A percentile compares a stretch with the other conserved stretches of the same genome.
Conservation (phyloP, 2,329 filamentous ascomycete species). For the Emmonsia crescens region DNA sequence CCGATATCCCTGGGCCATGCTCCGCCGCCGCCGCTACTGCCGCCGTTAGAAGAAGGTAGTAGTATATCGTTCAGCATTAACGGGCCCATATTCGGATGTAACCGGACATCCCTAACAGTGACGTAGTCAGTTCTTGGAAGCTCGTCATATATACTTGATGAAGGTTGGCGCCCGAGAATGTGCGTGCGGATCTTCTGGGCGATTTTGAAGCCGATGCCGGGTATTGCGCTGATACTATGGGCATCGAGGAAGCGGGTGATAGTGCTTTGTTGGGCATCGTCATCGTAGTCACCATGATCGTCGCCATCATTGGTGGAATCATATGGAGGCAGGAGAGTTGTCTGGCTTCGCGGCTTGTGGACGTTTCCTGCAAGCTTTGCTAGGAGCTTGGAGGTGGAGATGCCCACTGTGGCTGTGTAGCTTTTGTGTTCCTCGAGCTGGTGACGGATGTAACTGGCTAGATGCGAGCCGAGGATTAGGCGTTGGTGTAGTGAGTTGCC, state of each 20-base stretch:
- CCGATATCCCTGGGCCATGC: constrained; percentile 64
- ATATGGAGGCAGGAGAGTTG: constrained; percentile 62
- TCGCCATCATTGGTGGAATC: constrained; percentile 17
- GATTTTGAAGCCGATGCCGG: constrained; percentile 76
- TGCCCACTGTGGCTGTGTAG: constrained; percentile 78
- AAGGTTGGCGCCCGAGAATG: constrained; percentile 38
- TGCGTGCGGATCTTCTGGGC: constrained; percentile 55
- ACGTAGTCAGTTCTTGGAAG: constrained; percentile 42
- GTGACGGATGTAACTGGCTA: constrained; percentile 62
- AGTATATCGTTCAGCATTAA: constrained; percentile 58
- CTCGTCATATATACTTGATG: constrained; percentile 24
- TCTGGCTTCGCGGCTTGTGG: constrained; percentile 82
- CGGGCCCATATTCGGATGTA: constrained; percentile 51
- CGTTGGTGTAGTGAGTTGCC: constrained; percentile 40
- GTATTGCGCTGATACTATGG: constrained; percentile 68
- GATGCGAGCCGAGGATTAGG: constrained; percentile 66
- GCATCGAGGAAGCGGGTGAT: constrained; percentile 60
- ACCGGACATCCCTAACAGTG: constrained; percentile 55
- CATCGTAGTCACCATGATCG: constrained; percentile 6
- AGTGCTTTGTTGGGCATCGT: constrained; percentile 26
- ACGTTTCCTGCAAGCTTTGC: constrained; percentile 74
- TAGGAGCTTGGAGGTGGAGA: constrained; percentile 77
- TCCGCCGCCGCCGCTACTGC: constrained; percentile 39
- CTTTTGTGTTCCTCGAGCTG: constrained; percentile 65
- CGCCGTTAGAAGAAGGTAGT: background rate